phyloP scores from a whole-genome alignment of 1,284 basidiomycete species.

The Ganoderma leucocontextum region DNA sequence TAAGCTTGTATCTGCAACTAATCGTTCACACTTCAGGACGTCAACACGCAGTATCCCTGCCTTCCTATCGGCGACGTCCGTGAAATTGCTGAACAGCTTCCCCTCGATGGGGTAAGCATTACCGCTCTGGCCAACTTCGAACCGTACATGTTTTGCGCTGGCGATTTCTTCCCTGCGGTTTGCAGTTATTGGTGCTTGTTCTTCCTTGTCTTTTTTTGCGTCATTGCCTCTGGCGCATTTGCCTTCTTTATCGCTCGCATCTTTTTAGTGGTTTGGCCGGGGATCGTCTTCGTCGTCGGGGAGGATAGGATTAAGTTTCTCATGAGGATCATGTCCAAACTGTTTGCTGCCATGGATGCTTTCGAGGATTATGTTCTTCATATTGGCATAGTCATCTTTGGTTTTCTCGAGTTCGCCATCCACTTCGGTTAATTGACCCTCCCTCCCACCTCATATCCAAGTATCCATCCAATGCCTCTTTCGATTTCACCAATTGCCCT shows the following conservation, averaged over 20 bases:
- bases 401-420: not conserved
- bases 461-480: no score
- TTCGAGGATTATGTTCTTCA: not conserved
- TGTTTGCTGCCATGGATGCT: not conserved
- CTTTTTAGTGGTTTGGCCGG: not conserved
- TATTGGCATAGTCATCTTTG: not conserved
- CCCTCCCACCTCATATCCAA: no score
- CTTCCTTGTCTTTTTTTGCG: not conserved
- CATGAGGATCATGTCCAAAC: not conserved
- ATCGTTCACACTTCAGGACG: not conserved
- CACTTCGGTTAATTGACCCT: not conserved
- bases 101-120: not conserved
- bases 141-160: not conserved
- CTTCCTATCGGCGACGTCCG: not conserved
- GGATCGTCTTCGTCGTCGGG: not conserved
- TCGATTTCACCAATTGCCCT: no score
- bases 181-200: not conserved
- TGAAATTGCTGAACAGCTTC: not conserved
- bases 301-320: not conserved
- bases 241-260: not conserved
- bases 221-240: not conserved
- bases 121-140: not conserved
- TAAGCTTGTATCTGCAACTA: not conserved
- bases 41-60: not conserved
- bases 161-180: not conserved